Base-by-base conservation (phyloP, 768 basidiomycete genomes). In the Exidia glandulosa region DNA sequence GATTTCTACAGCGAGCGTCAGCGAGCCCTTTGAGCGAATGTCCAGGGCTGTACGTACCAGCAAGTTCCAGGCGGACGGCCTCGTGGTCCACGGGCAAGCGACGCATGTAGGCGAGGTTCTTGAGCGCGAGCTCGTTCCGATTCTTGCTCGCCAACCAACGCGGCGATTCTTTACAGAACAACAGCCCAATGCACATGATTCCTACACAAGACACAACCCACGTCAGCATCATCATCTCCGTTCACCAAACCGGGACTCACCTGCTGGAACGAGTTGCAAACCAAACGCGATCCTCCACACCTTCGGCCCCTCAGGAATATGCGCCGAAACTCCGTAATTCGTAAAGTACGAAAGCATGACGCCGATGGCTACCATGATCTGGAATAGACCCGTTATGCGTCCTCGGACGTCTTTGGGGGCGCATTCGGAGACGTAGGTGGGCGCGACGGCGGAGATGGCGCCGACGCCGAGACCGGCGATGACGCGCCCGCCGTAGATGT, bases 351-450 rank as follows among this genome's bases (percentile, higher is more conserved):
- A 54, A 60, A 93, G 75, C 84, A 91, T 90, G 62, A 90, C 90
- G 57, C 90, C 91, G 56, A 82, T 75, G 27, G 89, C 87, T 25
- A 89, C 90, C 81, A 90, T 86, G 70, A 94, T 83, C 70, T 93
- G 91, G 79, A 92, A 92, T 32, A 88, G 67, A 48, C 90, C 90
- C 0, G 88, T 91, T 64, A 93, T 89, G 56, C 88, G 79, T 5
- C 90, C 91, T 62, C 92, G 85, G 5, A 91, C 87, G 25, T 89
- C 79, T 69, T 92, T 94, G 4, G 93, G 93, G 2, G 85, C 79
- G 69, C 90, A 91, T 70, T 94, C 93, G 10, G 88, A 86, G 25
- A 93, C 90, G 67, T 83, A 94, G 0, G 89, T 84, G 4, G 91
- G 93, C 1, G 90, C 84, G 2, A 92, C 86, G n/a, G 85, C 83